Conservation (phyloP, 495 filamentous ascomycete species). For the Tuber calosporum region DNA sequence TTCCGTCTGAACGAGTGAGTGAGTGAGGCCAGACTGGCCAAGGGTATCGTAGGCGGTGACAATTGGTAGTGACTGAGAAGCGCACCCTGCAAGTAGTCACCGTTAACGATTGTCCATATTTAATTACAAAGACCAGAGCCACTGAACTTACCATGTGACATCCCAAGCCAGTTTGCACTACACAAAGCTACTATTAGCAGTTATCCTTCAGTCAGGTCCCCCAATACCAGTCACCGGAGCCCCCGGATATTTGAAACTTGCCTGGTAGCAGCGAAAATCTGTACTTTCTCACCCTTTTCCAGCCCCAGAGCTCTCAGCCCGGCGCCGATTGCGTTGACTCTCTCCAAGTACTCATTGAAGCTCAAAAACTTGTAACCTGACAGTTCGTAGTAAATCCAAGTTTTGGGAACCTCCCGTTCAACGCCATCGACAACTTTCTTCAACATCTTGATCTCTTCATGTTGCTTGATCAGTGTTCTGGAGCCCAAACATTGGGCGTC, state of each 20-base stretch:
- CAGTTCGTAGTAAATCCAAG: conserved; percentile 93
- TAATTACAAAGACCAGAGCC: not conserved
- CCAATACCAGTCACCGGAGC: not conserved
- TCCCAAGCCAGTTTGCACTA: conserved; percentile 69
- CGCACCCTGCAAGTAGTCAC: conserved; percentile 42
- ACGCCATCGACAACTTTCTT: conserved; percentile 93
- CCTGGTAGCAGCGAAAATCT: conserved; percentile 86
- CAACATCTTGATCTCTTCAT: conserved; percentile 90
- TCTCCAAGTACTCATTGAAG: conserved; percentile 80
- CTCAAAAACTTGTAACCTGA: conserved; percentile 76
- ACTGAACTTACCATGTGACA: conserved; percentile 54
- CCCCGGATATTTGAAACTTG: conserved; percentile 30
- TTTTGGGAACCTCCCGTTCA: conserved; percentile 84
- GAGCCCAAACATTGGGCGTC: conserved; percentile 79
- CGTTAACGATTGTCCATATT: not conserved
- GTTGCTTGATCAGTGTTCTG: conserved; percentile 72
- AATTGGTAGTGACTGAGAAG: conserved; percentile 86
- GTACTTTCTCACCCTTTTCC: conserved; percentile 62
- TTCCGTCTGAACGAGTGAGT: conserved; percentile 81
- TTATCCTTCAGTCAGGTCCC: not conserved
- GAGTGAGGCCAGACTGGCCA: conserved; percentile 83
- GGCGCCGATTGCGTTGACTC: conserved; percentile 63
- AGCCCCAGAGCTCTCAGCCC: conserved; percentile 78
- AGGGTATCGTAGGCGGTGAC: conserved; percentile 98
- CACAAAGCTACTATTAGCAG: not conserved